A percentile compares a stretch with the other conserved stretches of the same genome.
Conservation (phyloP, 345 rosid genomes). For the Passiflora organensis region DNA sequence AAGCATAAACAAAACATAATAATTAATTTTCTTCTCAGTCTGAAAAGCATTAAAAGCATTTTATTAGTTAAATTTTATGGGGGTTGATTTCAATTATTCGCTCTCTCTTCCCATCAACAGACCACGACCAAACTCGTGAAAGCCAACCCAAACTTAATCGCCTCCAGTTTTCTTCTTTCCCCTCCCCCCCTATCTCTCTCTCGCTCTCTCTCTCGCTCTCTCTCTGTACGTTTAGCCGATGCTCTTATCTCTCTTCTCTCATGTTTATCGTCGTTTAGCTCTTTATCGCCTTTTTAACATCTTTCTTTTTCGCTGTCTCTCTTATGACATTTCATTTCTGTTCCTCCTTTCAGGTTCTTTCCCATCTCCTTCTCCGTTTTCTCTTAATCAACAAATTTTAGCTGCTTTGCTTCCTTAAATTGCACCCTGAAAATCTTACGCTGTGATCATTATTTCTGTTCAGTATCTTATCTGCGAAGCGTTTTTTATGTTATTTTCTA, state of each 20-base stretch:
- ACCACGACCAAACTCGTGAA: slow-evolving; percentile 10
- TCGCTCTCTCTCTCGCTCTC: no score
- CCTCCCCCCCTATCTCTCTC: slow-evolving; percentile 7
- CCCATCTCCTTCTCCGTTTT: not conserved
- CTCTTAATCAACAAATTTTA: not conserved
- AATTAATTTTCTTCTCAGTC: no score
- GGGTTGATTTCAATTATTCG: not conserved
- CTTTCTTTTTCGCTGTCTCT: not conserved
- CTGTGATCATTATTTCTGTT: not conserved
- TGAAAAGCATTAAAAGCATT: not conserved
- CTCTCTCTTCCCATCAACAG: not conserved
- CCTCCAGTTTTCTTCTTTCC: no score
- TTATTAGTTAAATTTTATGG: not conserved
- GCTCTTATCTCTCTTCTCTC: no score
- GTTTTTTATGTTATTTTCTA: not conserved
- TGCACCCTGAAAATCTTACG: no score
- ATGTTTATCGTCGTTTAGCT: not conserved
- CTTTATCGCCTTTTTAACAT: slow-evolving; percentile 4
- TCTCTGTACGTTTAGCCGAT: no score
- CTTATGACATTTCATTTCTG: slow-evolving; percentile 25
- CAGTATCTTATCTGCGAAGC: not conserved
- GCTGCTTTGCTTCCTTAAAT: not conserved
- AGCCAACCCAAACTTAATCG: no score
- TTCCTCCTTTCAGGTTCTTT: slow-evolving; percentile 14
- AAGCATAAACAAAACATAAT: no score